Conservation (phyloP, 192 early-diverging fungal genomes). For the Coemansia sp. region DNA sequence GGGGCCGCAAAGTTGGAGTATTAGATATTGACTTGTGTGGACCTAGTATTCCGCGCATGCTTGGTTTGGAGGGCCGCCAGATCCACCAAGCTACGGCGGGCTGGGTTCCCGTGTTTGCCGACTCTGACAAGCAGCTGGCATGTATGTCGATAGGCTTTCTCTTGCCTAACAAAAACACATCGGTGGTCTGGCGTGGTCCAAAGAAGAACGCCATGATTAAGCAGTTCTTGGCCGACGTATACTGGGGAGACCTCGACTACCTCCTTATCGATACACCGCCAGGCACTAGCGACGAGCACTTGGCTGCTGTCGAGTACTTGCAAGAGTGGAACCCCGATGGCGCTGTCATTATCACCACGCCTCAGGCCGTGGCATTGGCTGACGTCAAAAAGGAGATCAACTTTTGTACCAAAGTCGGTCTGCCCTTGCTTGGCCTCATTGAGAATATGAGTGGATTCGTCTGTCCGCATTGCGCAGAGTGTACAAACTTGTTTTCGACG, state of each 20-base stretch:
- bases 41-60: slow-evolving; percentile 95
- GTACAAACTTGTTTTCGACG: slow-evolving; percentile 88
- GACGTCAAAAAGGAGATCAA: slow-evolving; percentile 99
- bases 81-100: slow-evolving; percentile 91
- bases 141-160: slow-evolving; percentile 99
- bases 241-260: slow-evolving; percentile 96
- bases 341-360: slow-evolving; percentile 96
- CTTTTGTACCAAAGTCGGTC: slow-evolving; percentile 90
- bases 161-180: slow-evolving; percentile 83
- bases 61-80: slow-evolving; percentile 84
- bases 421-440: slow-evolving; percentile 89
- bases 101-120: slow-evolving; percentile 80
- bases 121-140: slow-evolving; percentile 66
- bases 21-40: slow-evolving; percentile 98
- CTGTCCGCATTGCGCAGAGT: slow-evolving; percentile 82
- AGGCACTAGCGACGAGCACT: slow-evolving; percentile 97
- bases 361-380: slow-evolving; percentile 81
- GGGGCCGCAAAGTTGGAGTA: slow-evolving; percentile 79
- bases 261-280: slow-evolving; percentile 97
- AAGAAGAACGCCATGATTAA: slow-evolving; percentile 99
- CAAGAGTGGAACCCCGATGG: slow-evolving; percentile 81
- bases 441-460: slow-evolving; percentile 99
- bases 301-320: slow-evolving; percentile 89
- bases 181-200: slow-evolving; percentile 98
- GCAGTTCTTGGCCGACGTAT: slow-evolving; percentile 94